Evolutionary conservation across 495 filamentous ascomycete genomes (phyloP), one percentile per base, ranked within the genome.

Genomic region (Hypoxylon intermedium): DNA sequence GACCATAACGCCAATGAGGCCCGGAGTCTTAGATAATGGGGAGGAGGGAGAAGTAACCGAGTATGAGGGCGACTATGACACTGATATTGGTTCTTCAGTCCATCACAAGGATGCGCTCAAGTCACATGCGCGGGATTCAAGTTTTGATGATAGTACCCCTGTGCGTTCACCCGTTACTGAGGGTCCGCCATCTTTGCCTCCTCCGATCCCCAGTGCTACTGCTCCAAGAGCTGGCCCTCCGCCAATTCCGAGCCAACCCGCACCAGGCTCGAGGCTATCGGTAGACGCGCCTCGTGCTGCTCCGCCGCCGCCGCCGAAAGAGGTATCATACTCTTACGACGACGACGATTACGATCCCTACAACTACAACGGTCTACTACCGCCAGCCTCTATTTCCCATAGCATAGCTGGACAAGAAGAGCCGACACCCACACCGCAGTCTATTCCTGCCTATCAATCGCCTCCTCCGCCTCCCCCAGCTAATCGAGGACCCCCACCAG

Each of bases 1-100:
- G 13, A 69, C 67, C 46, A 62, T 61, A 46, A 61, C 66, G 40
- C 63, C 71, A 70, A 67, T 60, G 53, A 76, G 75, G 18, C 60
- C 63, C 5, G 71, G 75, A 50, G 72, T 73, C 19, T 75, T 80
- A 33, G 82, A 85, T 23, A 88, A 90, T 34, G 89, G 82, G 13
- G 90, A 85, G 56, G 90, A 93, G 37, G 83, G 80, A 64, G 92
- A 94, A 68, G 79, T 91, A 30, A 96, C 90, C 1, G 94, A 97
- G 72, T 98, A 98, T 69, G 94, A 98, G 72, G 94, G 93, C 15
- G 94, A 98, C 69, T 98, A 98, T 71, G 94, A 98, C 64, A 98
- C 94, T 33, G 94, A 98, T 72, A 97, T 98, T 63, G 93, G 89
- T 1, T 89, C 95, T 38, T 87, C 91, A 23, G 92, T 85, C 7